Percentiles rank a stretch among this genome's conserved stretches.
Evolutionary conservation across 371 early-diverging fungal genomes (phyloP).

Genomic region (Mucor irregularis): DNA sequence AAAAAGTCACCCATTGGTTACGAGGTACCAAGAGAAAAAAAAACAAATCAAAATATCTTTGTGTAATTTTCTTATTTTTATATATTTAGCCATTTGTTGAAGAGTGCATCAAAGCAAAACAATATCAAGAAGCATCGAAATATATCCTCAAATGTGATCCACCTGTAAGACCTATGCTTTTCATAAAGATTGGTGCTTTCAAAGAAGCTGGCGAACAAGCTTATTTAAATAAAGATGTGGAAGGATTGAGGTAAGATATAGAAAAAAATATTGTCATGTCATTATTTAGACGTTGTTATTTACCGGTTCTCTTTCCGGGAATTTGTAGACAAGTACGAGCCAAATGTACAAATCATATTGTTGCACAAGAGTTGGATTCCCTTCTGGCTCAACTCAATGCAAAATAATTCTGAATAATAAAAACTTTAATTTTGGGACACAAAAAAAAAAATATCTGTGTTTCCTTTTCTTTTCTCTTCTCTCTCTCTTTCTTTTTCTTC

Average conservation of each 20-base stretch:
- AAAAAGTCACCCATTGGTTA: constrained; percentile 87
- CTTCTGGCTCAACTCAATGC: constrained; percentile 52
- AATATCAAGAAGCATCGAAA: constrained; percentile 77
- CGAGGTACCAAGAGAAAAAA: constrained; percentile 37
- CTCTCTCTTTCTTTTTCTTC: neutral
- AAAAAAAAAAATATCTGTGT: neutral
- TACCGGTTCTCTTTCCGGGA: neutral
- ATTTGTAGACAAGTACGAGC: constrained; percentile 48
- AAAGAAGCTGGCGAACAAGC: constrained; percentile 82
- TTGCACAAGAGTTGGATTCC: constrained; percentile 55
- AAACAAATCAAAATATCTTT: neutral
- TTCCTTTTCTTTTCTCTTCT: neutral
- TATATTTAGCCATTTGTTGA: constrained; percentile 75
- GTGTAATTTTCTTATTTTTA: neutral
- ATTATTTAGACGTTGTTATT: neutral
- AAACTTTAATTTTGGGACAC: neutral
- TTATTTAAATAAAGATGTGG: constrained; percentile 64
- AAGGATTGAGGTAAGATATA: constrained; percentile 65
- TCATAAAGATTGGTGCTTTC: constrained; percentile 75
- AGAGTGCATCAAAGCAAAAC: constrained; percentile 76
- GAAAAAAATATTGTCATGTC: neutral
- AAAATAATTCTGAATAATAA: constrained; percentile 22
- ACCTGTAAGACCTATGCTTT: constrained; percentile 65
- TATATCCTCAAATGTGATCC: constrained; percentile 80
- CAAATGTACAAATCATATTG: constrained; percentile 54